phyloP scores from a whole-genome alignment of 2,329 filamentous ascomycete genomes.

The Nannizziopsis arthrosporioides region DNA sequence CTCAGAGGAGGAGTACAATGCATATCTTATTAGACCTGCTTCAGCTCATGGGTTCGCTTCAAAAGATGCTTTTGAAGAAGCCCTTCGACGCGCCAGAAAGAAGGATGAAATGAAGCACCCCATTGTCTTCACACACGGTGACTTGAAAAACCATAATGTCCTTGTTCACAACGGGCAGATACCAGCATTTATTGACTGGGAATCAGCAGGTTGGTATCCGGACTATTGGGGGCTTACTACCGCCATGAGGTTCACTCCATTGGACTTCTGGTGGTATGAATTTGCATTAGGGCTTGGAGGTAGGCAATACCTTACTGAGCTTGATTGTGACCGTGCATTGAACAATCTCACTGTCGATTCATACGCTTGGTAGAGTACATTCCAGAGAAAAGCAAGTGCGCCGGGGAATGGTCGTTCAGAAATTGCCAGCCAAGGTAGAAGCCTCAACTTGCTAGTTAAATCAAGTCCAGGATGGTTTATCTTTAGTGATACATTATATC shows the following conservation, averaged over 20 bases:
- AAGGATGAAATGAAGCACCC: slow-evolving; percentile 9
- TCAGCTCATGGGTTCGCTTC: slow-evolving; percentile 23
- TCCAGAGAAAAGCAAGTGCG: neutral
- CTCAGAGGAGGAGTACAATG: slow-evolving; percentile 21
- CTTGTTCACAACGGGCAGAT: slow-evolving; percentile 20
- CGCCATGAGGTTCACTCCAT: neutral
- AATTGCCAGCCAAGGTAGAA: no score
- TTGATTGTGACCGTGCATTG: slow-evolving; percentile 7
- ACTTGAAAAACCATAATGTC: slow-evolving; percentile 25
- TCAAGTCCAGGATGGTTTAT: no score
- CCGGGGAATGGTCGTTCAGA: no score
- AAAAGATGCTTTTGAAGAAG: slow-evolving; percentile 19
- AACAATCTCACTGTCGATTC: slow-evolving; percentile 1
- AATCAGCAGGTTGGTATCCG: slow-evolving; percentile 31
- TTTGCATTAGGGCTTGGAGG: slow-evolving; percentile 6
- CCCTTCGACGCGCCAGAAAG: slow-evolving; percentile 19
- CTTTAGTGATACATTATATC: neutral
- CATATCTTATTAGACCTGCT: slow-evolving; percentile 22
- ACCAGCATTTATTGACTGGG: slow-evolving; percentile 30
- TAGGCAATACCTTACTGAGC: neutral
- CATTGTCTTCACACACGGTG: slow-evolving; percentile 23
- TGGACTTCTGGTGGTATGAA: slow-evolving; percentile 7
- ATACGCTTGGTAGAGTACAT: slow-evolving; percentile 2
- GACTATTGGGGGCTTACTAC: slow-evolving; percentile 30
- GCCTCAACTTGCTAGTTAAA: no score